Evolutionary conservation across 2,329 filamentous ascomycete species (phyloP), one percentile per base, ranked within the genome.

Genomic region (Zymoseptoria pseudotritici): DNA sequence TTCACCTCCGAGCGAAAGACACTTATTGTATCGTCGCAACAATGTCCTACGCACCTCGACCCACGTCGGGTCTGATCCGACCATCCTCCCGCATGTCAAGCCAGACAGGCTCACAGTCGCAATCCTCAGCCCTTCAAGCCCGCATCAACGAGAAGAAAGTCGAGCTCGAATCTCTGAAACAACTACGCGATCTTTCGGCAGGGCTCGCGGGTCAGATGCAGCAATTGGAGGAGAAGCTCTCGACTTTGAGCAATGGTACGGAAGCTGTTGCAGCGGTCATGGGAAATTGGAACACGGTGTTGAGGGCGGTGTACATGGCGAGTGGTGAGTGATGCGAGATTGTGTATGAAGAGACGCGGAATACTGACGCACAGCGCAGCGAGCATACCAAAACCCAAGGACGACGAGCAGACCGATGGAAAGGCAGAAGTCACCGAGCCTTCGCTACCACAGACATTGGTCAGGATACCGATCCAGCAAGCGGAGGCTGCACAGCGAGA

Each of bases 201-300:
- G 88, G 87, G 1, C 81, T 93, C 36, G 90, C 90, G 50, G 82
- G 83, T 50, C 90, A 94, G 73, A 94, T 95, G 89, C 87, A 92
- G 71, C 85, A 86, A 62, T 75, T 95, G 57, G 88, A 92, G 69
- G 83, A 88, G 70, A 93, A 91, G 73, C 77, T 95, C 8, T 80
- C 82, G 13, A 95, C 90, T 0, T 75, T 95, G 24, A 89, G 88
- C 0, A 86, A 91, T 67, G 90, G 90, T 13, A 94, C 90, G 29
- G 89, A 94, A 82, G 89, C 88, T 61, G 90, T 95, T 69, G 90
- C 90, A 49, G 83, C 87, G n/a, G 90, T 95, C 21, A 79, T 95
- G 72, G 84, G 87, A 57, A 95, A 94, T 73, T 95, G 90, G 90
- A 88, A 92, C 74, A 92, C 90, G 68, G 90, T 95, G 65, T 80